Evolutionary conservation across 805 yeast genomes (phyloP).

Genomic region (Teunomyces kruisii): DNA sequence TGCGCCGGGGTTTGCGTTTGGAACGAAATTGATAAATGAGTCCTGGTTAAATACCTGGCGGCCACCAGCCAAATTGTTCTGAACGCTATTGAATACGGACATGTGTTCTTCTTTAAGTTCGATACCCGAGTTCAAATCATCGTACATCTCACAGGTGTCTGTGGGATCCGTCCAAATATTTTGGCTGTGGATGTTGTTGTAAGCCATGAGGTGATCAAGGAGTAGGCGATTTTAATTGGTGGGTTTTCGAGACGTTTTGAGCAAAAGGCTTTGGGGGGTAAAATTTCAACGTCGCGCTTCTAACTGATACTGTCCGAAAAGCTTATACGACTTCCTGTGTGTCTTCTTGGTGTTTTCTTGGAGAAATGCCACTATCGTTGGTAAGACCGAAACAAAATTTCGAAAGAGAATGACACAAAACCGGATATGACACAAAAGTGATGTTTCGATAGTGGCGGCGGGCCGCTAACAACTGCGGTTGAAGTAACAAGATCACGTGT

Average conservation of each 20-base stretch:
- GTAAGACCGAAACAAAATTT: too few species aligned
- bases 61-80: not conserved
- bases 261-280: too few species aligned
- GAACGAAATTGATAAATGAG: not conserved
- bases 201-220: not conserved
- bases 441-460: not conserved
- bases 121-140: not conserved
- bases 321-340: too few species aligned
- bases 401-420: not conserved
- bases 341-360: too few species aligned
- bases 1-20: not conserved
- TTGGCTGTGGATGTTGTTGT: slow-evolving; percentile 1
- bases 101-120: slow-evolving; percentile 7
- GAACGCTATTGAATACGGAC: slow-evolving; percentile 2
- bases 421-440: not conserved
- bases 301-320: too few species aligned
- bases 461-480: too few species aligned
- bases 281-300: too few species aligned
- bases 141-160: not conserved
- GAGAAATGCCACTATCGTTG: too few species aligned
- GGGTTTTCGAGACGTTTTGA: too few species aligned
- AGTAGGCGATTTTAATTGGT: not conserved
- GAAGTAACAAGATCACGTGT: too few species aligned
- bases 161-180: not conserved
- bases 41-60: not conserved